These are phyloP conservation scores for Acmispon strigosus DNA, from an alignment of 306 rosid genomes.

Conservation along the genomic window DNA sequence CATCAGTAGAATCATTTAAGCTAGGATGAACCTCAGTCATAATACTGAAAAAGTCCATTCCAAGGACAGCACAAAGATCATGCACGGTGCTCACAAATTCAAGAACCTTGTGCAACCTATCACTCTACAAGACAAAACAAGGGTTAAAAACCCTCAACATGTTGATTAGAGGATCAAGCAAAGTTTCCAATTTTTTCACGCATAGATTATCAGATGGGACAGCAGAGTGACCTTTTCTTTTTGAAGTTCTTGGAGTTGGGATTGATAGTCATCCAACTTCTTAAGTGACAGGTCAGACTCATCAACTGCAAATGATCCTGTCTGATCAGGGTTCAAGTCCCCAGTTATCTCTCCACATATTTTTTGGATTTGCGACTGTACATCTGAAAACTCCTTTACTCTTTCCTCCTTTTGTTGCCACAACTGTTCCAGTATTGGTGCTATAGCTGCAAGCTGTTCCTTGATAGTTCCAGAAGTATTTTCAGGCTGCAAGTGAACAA, in stretches of 20 bases:
- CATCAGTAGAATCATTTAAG: conserved; percentile 72
- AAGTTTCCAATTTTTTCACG: not conserved
- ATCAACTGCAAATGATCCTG: conserved; percentile 42
- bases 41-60: conserved; percentile 82
- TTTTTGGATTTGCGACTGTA: conserved; percentile 73
- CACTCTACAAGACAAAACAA: conserved; percentile 46
- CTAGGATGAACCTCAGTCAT: conserved; percentile 92
- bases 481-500: conserved; percentile 30
- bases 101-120: conserved; percentile 72
- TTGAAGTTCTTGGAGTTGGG: conserved; percentile 84
- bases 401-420: conserved; percentile 86
- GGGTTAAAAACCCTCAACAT: conserved; percentile 7
- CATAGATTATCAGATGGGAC: not conserved
- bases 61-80: conserved; percentile 87
- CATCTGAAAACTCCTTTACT: conserved; percentile 68
- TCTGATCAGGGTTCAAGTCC: conserved; percentile 35
- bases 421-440: conserved; percentile 69
- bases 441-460: conserved; percentile 62
- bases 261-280: conserved; percentile 76
- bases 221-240: conserved; percentile 65
- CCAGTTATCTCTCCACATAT: conserved; percentile 87
- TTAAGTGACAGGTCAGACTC: conserved; percentile 72
- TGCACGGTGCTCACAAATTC: conserved; percentile 75
- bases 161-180: not conserved
- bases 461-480: conserved; percentile 32